Evolutionary conservation across 148 eudicot genomes (phyloP).

Genomic region (Polygonum aviculare): DNA sequence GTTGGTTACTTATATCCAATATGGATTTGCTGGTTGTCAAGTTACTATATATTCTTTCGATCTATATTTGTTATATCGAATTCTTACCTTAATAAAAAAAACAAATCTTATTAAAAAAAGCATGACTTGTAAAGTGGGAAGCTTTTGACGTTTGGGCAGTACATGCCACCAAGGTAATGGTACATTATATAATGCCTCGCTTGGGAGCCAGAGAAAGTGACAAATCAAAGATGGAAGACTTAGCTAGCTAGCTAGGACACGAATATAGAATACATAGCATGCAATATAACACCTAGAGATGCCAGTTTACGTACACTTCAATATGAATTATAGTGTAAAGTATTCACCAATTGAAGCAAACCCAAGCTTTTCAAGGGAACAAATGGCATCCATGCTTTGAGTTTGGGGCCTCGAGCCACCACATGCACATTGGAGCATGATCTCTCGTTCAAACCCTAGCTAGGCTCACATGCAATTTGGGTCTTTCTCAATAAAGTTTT

Average conservation of each 20-base stretch:
- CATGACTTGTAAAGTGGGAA: not conserved
- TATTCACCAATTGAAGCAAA: not conserved
- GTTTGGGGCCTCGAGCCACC: not conserved
- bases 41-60: too few relatives aligned
- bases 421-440: not conserved
- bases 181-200: not conserved
- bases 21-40: too few relatives aligned
- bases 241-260: not conserved
- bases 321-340: not conserved
- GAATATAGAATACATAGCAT: not conserved
- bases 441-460: not conserved
- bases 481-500: not conserved
- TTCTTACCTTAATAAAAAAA: too few relatives aligned
- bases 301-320: not conserved
- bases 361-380: not conserved
- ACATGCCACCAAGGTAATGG: not conserved
- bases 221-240: not conserved
- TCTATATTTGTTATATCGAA: too few relatives aligned
- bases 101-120: too few relatives aligned
- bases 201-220: not conserved
- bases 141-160: conserved; percentile 1
- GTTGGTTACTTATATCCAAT: too few relatives aligned
- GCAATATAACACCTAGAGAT: conserved; percentile 2
- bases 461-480: conserved; percentile 5
- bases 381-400: conserved; percentile 3